phyloP scores from a whole-genome alignment of 495 filamentous ascomycete genomes.

The Aspergillus ostianus region DNA sequence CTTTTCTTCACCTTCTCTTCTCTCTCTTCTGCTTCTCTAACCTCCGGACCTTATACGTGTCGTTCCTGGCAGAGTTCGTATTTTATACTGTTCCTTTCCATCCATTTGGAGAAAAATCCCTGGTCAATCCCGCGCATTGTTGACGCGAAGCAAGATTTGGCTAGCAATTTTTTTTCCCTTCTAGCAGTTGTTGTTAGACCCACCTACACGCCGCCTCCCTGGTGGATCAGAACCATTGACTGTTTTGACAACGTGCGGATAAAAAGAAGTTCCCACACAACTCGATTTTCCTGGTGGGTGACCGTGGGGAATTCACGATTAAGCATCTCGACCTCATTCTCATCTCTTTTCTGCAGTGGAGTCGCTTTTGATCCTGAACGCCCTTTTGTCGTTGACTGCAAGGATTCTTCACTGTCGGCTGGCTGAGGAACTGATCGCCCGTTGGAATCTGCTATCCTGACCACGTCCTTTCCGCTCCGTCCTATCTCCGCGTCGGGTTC shows the following conservation, averaged over 20 bases:
- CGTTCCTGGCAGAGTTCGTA: slow-evolving; percentile 23
- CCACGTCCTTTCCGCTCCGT: slow-evolving; percentile 15
- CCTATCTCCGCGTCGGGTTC: slow-evolving; percentile 20
- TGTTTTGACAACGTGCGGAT: slow-evolving; percentile 48
- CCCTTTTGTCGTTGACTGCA: slow-evolving; percentile 25
- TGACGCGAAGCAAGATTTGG: slow-evolving; percentile 43
- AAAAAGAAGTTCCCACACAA: slow-evolving; percentile 45
- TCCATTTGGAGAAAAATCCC: slow-evolving; percentile 24
- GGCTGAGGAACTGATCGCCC: slow-evolving; percentile 10
- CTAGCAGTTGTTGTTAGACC: slow-evolving; percentile 45
- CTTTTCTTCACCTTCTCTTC: slow-evolving; percentile 19
- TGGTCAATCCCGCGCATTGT: slow-evolving; percentile 31
- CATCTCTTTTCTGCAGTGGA: slow-evolving; percentile 33
- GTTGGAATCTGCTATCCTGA: slow-evolving; percentile 8
- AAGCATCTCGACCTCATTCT: slow-evolving; percentile 37
- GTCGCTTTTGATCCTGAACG: slow-evolving; percentile 32
- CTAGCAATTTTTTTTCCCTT: slow-evolving; percentile 27
- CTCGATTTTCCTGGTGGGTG: slow-evolving; percentile 43
- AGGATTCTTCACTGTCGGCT: slow-evolving; percentile 11
- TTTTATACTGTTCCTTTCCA: slow-evolving; percentile 22
- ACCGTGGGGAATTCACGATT: slow-evolving; percentile 48
- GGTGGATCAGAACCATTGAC: slow-evolving; percentile 47
- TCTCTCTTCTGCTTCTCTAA: slow-evolving; percentile 21
- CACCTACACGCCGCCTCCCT: slow-evolving; percentile 46
- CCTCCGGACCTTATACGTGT: slow-evolving; percentile 29